Evolutionary conservation across 2,329 filamentous ascomycete genomes (phyloP).

Genomic region (Orbilia javanica): DNA sequence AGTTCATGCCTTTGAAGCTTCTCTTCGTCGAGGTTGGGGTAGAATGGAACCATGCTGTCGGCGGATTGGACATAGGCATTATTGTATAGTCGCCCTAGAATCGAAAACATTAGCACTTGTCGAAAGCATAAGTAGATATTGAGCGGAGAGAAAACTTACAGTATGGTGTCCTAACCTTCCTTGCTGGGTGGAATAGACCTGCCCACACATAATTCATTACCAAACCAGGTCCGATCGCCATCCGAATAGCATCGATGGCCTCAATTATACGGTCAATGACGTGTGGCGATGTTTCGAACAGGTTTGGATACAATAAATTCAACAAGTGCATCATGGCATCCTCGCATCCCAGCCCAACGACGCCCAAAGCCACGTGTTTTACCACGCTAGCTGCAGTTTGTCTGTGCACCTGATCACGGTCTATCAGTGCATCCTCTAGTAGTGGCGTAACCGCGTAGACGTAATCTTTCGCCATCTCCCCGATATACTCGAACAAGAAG

Average conservation of each 20-base stretch:
- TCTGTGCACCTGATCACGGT: slow-evolving; percentile 96
- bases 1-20: slow-evolving; percentile 82
- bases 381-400: slow-evolving; percentile 97
- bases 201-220: slow-evolving; percentile 99
- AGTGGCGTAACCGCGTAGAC: slow-evolving; percentile 97
- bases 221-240: slow-evolving; percentile 89
- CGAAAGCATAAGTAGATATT: neutral
- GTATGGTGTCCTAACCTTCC: slow-evolving; percentile 93
- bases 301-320: slow-evolving; percentile 94
- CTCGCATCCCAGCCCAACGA: slow-evolving; percentile 97
- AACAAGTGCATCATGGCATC: slow-evolving; percentile 98
- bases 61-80: slow-evolving; percentile 94
- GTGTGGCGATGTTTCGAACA: slow-evolving; percentile 97
- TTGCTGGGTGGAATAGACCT: slow-evolving; percentile 93
- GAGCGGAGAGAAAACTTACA: slow-evolving; percentile 71
- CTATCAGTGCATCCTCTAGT: slow-evolving; percentile 95
- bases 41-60: slow-evolving; percentile 96
- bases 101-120: slow-evolving; percentile 11
- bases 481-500: slow-evolving; percentile 99
- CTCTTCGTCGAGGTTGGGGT: slow-evolving; percentile 86
- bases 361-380: slow-evolving; percentile 96
- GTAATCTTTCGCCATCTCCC: slow-evolving; percentile 99
- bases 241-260: slow-evolving; percentile 93
- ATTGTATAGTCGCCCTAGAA: slow-evolving; percentile 78
- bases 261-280: slow-evolving; percentile 98